Evolutionary conservation across 2,329 filamentous ascomycete species (phyloP).

Genomic region (Neoascochyta sp.): DNA sequence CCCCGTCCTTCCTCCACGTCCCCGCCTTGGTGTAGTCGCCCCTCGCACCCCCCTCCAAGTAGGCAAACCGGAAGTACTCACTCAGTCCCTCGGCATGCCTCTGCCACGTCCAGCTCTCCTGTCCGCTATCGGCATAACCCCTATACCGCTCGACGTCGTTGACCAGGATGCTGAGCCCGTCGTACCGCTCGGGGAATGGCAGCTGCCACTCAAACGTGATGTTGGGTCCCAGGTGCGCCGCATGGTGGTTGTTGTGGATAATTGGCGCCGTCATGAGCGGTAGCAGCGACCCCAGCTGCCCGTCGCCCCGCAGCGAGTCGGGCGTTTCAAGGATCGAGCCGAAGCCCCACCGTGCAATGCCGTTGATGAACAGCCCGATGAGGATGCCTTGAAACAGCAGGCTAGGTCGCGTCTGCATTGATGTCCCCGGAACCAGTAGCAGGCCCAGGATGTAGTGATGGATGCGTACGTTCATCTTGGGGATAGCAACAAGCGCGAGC

Average conservation of each 20-base stretch:
- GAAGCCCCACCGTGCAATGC: conserved; percentile 91
- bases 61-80: conserved; percentile 77
- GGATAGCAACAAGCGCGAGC: conserved; percentile 66
- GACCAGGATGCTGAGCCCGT: conserved; percentile 75
- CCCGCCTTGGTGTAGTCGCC: conserved; percentile 76
- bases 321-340: conserved; percentile 83
- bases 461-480: conserved; percentile 76
- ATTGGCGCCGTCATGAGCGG: conserved; percentile 44
- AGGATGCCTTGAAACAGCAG: conserved; percentile 87
- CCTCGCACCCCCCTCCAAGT: conserved; percentile 60
- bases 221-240: conserved; percentile 45
- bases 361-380: conserved; percentile 89
- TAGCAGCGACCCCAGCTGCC: conserved; percentile 56
- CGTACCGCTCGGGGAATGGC: conserved; percentile 52
- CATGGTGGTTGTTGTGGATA: conserved; percentile 44
- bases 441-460: conserved; percentile 94
- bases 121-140: conserved; percentile 43
- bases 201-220: conserved; percentile 62
- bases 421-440: conserved; percentile 81
- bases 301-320: conserved; percentile 59
- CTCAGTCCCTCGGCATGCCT: conserved; percentile 48
- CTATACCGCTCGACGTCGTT: conserved; percentile 78
- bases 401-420: conserved; percentile 79
- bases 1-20: conserved; percentile 60
- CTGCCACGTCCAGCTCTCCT: conserved; percentile 56